Percentiles rank a stretch among this genome's conserved stretches.
Evolutionary conservation across 441 rosid species (phyloP).

Genomic region (Erodium moschatum): DNA sequence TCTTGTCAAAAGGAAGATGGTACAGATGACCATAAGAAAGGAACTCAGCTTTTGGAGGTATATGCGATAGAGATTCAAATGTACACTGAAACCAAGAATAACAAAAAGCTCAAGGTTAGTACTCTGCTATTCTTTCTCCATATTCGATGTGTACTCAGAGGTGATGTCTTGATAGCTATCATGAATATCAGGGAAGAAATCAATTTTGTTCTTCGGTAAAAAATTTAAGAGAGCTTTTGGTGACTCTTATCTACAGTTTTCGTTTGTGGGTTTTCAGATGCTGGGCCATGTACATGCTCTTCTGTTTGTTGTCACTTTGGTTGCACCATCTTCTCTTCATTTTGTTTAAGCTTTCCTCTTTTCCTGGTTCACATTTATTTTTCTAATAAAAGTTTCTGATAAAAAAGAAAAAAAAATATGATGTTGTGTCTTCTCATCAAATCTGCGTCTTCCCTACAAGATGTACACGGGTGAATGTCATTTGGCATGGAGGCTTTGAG

Average conservation of each 20-base stretch:
- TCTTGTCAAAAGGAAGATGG: constrained; percentile 98
- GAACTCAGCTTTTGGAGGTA: constrained; percentile 96
- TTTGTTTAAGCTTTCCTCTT: not conserved
- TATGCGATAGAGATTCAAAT: constrained; percentile 95
- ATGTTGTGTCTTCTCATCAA: not conserved
- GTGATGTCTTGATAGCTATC: too few relatives aligned
- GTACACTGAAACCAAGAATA: constrained; percentile 96
- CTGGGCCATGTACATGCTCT: not conserved
- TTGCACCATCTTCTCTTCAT: not conserved
- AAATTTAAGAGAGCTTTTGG: not conserved
- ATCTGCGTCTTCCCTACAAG: too few relatives aligned
- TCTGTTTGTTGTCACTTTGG: not conserved
- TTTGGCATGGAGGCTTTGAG: not conserved
- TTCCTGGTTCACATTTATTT: too few relatives aligned
- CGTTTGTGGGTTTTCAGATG: not conserved
- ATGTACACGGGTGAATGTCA: not conserved
- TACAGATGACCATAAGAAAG: constrained; percentile 97
- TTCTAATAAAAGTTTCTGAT: too few relatives aligned
- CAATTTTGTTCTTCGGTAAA: not conserved
- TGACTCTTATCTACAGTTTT: not conserved
- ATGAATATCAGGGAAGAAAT: not conserved
- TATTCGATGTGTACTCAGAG: not conserved
- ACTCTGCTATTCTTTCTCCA: constrained; percentile 6
- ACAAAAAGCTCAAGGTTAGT: constrained; percentile 87
- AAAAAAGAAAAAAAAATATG: too few relatives aligned